phyloP scores from a whole-genome alignment of 2,329 filamentous ascomycete genomes.

The Zasmidium cellare region DNA sequence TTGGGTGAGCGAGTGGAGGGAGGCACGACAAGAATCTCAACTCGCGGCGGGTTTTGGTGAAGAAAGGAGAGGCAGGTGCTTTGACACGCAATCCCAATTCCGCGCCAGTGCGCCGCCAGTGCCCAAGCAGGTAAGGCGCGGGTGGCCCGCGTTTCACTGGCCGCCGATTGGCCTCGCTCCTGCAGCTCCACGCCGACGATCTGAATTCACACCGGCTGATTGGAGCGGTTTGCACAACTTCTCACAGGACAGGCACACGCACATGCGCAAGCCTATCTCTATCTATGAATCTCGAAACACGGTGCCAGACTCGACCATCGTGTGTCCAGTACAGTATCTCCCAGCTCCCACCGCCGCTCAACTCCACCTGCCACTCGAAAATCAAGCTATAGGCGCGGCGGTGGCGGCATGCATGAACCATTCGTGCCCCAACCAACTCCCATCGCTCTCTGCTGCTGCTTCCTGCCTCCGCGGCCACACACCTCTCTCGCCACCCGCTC shows the following conservation, averaged over 20 bases:
- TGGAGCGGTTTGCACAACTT: no score
- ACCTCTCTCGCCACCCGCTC: background rate
- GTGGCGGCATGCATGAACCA: constrained; percentile 14
- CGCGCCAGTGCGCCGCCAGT: constrained; percentile 3
- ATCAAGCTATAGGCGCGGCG: no score
- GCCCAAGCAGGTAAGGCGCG: constrained; percentile 1
- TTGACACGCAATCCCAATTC: constrained; percentile 8
- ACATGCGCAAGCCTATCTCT: no score
- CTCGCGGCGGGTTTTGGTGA: background rate
- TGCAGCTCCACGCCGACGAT: constrained; percentile 2
- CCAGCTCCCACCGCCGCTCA: no score
- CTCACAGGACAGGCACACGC: no score
- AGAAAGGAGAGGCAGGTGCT: constrained; percentile 14
- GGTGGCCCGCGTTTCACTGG: constrained; percentile 6
- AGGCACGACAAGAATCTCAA: constrained; percentile 12
- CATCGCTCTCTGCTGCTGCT: background rate
- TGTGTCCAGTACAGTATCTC: no score
- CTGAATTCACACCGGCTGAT: no score
- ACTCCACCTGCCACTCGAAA: no score
- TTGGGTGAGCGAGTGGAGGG: background rate
- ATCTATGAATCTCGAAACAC: no score
- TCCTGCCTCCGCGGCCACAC: background rate
- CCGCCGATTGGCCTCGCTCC: background rate
- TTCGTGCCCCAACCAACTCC: background rate
- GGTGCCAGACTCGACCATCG: no score